Base-by-base conservation (phyloP, 345 rosid species). In the Bretschneidera sinensis region DNA sequence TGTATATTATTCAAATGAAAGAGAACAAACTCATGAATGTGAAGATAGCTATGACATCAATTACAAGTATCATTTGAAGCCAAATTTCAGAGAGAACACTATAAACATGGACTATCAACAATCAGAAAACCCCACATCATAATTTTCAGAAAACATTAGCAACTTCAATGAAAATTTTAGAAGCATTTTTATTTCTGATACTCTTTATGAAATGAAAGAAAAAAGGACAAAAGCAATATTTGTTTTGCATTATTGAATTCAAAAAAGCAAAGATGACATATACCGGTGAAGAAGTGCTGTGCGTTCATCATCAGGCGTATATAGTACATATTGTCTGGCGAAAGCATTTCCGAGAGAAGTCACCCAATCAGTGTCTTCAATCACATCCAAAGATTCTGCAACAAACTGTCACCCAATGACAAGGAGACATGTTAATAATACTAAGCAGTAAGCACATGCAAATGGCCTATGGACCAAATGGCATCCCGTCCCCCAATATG, bases 321-420 rank as follows among this genome's bases (percentile, higher is more conserved):
- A 92, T 57, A 85, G 92, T 63, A 49, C 82, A 70, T 92, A 92
- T 69, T 92, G 98, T 65, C 77, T 74, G 51, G 91, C 66, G 62
- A 92, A 89, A 64, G 85, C 83, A 85, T 87, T 85, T 76, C 96
- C 98, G 54, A 92, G 88, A 66, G 96, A 87, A 63, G 84, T 77
- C 66, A 84, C 67, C 98, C 97, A 92, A 66, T 83, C 85, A 55
- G 59, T 70, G 71, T 85, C 97, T 73, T 92, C 89, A 67, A 85
- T 85, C 73, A 92, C 98, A 71, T 92, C 98, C 75, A 92, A 79
- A 43, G 98, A 85, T 84, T 92, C 98, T 45, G 94, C 83, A 73
- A 92, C 85, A 73, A 92, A 92, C 98, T 92, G 87, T 51, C 71
- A 79, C 17, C 59, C 48, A 54, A 61, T 28, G 74, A 54, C 63